Evolutionary conservation across 345 rosid species (phyloP), one percentile per base, ranked within the genome.

Genomic region (Citrus sp.): DNA sequence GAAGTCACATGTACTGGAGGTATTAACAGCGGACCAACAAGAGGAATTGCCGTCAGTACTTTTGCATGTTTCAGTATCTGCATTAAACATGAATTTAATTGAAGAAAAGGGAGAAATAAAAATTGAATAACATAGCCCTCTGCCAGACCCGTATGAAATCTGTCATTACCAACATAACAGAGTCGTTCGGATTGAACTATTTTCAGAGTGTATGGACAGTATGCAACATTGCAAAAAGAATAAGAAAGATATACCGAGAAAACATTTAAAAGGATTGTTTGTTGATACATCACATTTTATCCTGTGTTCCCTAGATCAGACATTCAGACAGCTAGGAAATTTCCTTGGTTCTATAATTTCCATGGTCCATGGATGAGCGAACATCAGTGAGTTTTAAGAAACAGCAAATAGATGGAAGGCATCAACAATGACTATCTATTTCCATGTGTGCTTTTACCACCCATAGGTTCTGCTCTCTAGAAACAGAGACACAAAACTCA

Each of bases 1-100:
- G 90, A 78, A 27, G 80, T 82, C 4, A 86, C 93, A 63, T 74
- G 83, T 0, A 91, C 92, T 1, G 95, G 93, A 67, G 93, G 91
- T 79, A 84, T 80, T 18, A 90, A 73, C 61, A 91, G 82, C 19
- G 92, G 91, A 8, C 93, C 92, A 19, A 91, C 78, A 32, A 90
- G n/a, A 2, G 91, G 95, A 51, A 88, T 77, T 74, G 74, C 79
- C 1, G 89, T 85, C 42, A 89, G 81, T 4, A 30, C 70, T 84
- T 88, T 90, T 37, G 88, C 81, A 81, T 87, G 83, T 78, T 86
- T 81, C 61, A 89, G 81, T 54, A 88, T 80, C 95, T 89, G 88
- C 76, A 87, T 46, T 56, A 35, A n/a, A 65, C 34, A 30, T 8
- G 10, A 7, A 8, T 8, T 42, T 9, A 30, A 4, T 35, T 37